Conservation (phyloP, 176 grass and related monocot genomes). For the Hordeum marinum region DNA sequence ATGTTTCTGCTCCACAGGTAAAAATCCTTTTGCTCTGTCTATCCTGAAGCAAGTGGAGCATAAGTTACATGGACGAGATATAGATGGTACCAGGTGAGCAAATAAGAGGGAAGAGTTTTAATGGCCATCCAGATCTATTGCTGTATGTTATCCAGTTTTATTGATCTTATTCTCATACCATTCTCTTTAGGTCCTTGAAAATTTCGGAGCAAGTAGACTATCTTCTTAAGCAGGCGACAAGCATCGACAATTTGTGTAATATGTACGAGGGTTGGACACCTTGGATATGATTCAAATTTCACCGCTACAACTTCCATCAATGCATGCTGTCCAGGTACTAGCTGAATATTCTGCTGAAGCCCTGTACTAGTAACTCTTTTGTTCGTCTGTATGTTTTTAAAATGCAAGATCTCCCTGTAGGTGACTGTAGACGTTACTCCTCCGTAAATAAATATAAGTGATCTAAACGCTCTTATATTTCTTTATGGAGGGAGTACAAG, state of each 20-base stretch:
- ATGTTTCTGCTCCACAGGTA: conserved; percentile 54
- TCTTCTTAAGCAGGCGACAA: conserved; percentile 92
- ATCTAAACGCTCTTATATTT: too few relatives aligned
- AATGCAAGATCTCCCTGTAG: conserved; percentile 7
- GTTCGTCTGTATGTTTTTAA: neutral
- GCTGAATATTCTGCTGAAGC: conserved; percentile 7
- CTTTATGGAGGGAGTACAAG: neutral
- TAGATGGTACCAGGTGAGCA: conserved; percentile 71
- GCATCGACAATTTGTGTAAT: conserved; percentile 94
- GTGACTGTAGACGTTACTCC: neutral
- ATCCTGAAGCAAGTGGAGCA: conserved; percentile 91
- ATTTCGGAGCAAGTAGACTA: conserved; percentile 84
- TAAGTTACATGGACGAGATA: conserved; percentile 76
- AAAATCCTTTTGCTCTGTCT: conserved; percentile 89
- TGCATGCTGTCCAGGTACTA: conserved; percentile 27
- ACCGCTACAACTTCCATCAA: conserved; percentile 10
- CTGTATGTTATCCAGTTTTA: conserved; percentile 21
- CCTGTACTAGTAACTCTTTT: neutral
- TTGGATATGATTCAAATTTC: conserved; percentile 71
- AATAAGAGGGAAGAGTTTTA: conserved; percentile 18
- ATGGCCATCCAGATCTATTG: conserved; percentile 4
- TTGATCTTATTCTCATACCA: conserved; percentile 13
- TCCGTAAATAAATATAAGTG: too few relatives aligned
- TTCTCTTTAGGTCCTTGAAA: conserved; percentile 59
- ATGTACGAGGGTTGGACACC: conserved; percentile 99